phyloP scores from a whole-genome alignment of 371 early-diverging fungal species.

The Fennellomyces sp. region DNA sequence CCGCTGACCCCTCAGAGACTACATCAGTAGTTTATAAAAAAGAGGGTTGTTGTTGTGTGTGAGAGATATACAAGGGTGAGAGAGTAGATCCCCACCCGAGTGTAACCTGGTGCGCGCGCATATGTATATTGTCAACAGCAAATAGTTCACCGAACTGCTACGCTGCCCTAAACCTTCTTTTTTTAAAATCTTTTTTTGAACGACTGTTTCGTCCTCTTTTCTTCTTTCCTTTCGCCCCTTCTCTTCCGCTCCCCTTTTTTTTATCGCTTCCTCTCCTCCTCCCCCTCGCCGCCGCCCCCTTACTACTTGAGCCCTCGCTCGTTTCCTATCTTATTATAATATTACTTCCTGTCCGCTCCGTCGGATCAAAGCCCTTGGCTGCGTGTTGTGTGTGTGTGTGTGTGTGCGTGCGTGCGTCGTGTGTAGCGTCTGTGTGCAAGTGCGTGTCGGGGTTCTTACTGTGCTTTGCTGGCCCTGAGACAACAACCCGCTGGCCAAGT shows the following conservation, averaged over 20 bases:
- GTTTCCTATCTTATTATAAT: background rate
- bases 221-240: slow-evolving; percentile 4
- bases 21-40: too few relatives aligned
- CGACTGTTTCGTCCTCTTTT: background rate
- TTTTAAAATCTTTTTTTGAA: slow-evolving; percentile 14
- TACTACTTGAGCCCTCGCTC: background rate
- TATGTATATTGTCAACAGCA: slow-evolving; percentile 12
- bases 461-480: background rate
- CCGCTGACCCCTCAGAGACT: slow-evolving; percentile 45
- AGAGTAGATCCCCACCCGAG: slow-evolving; percentile 24
- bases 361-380: background rate
- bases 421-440: slow-evolving; percentile 7
- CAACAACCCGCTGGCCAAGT: background rate
- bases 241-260: slow-evolving; percentile 1
- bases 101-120: slow-evolving; percentile 9
- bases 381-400: slow-evolving; percentile 5
- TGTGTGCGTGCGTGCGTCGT: slow-evolving; percentile 4
- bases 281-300: background rate
- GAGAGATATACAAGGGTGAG: too few relatives aligned
- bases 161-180: slow-evolving; percentile 16
- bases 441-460: slow-evolving; percentile 6
- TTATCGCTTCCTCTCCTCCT: background rate
- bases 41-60: too few relatives aligned
- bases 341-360: background rate
- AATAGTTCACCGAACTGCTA: slow-evolving; percentile 7